Conservation (phyloP, 1,139 yeast genomes). For the Geotrichum phurueaensis region DNA sequence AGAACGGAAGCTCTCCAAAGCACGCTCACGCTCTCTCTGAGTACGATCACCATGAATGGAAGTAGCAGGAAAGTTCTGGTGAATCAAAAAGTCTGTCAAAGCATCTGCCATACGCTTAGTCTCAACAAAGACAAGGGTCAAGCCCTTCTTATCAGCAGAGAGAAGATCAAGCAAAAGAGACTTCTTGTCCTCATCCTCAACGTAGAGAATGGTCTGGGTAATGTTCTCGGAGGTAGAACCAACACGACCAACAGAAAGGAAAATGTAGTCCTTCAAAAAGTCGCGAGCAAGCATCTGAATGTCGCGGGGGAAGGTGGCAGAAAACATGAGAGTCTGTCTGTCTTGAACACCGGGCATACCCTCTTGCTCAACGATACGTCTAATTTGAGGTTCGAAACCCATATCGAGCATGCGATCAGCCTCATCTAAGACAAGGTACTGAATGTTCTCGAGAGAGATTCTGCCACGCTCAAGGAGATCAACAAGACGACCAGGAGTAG, state of each 20-base stretch:
- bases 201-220: conserved; percentile 87
- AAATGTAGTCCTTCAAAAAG: conserved; percentile 90
- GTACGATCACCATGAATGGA: conserved; percentile 99
- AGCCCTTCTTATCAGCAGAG: conserved; percentile 68
- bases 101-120: conserved; percentile 98
- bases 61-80: conserved; percentile 91
- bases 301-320: conserved; percentile 98
- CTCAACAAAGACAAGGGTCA: conserved; percentile 93
- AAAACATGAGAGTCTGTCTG: conserved; percentile 96
- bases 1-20: conserved; percentile 78
- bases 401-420: conserved; percentile 99
- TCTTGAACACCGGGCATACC: conserved; percentile 89
- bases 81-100: conserved; percentile 84
- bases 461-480: conserved; percentile 93
- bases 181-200: conserved; percentile 92
- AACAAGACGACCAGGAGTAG: conserved; percentile 98
- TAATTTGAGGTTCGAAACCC: conserved; percentile 99
- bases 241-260: conserved; percentile 95
- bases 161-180: conserved; percentile 85
- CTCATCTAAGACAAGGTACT: conserved; percentile 92
- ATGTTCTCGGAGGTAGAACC: conserved; percentile 97
- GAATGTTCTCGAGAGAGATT: conserved; percentile 82
- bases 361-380: conserved; percentile 95
- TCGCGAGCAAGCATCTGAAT: conserved; percentile 96
- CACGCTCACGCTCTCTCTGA: conserved; percentile 96